Evolutionary conservation across 2,329 filamentous ascomycete genomes (phyloP).

Genomic region (Aspergillus udagawae): DNA sequence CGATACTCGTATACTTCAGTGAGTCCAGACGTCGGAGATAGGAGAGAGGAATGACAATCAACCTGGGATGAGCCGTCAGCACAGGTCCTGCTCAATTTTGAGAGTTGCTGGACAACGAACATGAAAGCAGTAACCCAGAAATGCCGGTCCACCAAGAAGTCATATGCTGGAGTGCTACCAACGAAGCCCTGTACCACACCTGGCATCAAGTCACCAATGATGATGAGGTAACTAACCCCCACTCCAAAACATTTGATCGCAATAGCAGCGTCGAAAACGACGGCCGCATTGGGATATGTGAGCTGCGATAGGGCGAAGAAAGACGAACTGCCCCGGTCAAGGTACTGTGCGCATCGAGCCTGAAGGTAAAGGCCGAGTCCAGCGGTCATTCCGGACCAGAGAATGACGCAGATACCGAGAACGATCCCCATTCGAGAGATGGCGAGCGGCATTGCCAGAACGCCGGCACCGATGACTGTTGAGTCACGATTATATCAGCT

Average conservation of each 20-base stretch:
- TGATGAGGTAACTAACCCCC: slow-evolving; percentile 95
- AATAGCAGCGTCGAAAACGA: slow-evolving; percentile 93
- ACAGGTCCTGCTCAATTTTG: background rate
- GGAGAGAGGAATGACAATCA: slow-evolving; percentile 89
- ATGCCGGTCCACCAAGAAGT: slow-evolving; percentile 80
- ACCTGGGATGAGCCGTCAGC: slow-evolving; percentile 45
- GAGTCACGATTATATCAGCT: slow-evolving; percentile 8
- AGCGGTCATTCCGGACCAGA: slow-evolving; percentile 86
- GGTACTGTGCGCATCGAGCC: slow-evolving; percentile 84
- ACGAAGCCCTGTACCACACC: slow-evolving; percentile 83
- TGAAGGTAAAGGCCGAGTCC: slow-evolving; percentile 95
- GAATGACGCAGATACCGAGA: slow-evolving; percentile 74
- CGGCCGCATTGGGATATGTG: slow-evolving; percentile 92
- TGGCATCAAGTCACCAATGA: slow-evolving; percentile 97
- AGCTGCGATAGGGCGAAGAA: slow-evolving; percentile 97
- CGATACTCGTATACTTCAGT: slow-evolving; percentile 91
- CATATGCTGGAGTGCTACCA: slow-evolving; percentile 56
- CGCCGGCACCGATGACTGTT: slow-evolving; percentile 84
- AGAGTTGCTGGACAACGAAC: slow-evolving; percentile 39
- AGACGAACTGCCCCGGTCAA: slow-evolving; percentile 81
- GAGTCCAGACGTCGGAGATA: slow-evolving; percentile 90
- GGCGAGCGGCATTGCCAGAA: slow-evolving; percentile 91
- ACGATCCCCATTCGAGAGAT: slow-evolving; percentile 93
- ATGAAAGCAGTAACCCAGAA: slow-evolving; percentile 99
- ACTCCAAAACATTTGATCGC: slow-evolving; percentile 98